Evolutionary conservation across 2,329 filamentous ascomycete genomes (phyloP).

Genomic region (Alternaria ventricosa): DNA sequence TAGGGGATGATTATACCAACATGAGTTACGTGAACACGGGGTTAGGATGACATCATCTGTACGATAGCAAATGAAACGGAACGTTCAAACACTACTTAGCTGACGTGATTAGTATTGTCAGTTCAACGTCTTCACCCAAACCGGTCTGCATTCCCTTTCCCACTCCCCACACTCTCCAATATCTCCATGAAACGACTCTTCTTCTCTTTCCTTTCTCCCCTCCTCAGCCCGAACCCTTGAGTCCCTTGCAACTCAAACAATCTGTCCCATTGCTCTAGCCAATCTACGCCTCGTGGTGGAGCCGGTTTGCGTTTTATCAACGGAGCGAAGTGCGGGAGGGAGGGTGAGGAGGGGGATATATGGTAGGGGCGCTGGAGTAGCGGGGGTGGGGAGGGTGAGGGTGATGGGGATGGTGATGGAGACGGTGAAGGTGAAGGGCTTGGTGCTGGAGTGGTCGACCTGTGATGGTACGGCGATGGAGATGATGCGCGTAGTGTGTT

Average conservation of each 20-base stretch:
- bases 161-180: too few relatives aligned
- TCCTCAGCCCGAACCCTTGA: neutral
- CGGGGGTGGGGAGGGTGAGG: neutral
- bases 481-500: too few relatives aligned
- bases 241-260: constrained; percentile 4
- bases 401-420: neutral
- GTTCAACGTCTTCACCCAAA: too few relatives aligned
- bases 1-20: neutral
- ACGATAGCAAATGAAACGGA: neutral
- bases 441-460: neutral
- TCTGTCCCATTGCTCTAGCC: constrained; percentile 13
- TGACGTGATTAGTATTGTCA: too few relatives aligned
- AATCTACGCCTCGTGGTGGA: constrained; percentile 13
- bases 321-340: neutral
- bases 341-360: neutral
- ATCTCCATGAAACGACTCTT: neutral
- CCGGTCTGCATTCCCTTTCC: too few relatives aligned
- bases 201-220: neutral
- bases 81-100: constrained; percentile 13
- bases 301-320: constrained; percentile 13
- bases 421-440: too few relatives aligned
- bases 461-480: too few relatives aligned
- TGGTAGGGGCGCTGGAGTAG: neutral
- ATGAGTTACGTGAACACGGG: neutral
- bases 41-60: neutral